Base-by-base conservation (phyloP, 306 rosid species). In the Crotalaria pallida region DNA sequence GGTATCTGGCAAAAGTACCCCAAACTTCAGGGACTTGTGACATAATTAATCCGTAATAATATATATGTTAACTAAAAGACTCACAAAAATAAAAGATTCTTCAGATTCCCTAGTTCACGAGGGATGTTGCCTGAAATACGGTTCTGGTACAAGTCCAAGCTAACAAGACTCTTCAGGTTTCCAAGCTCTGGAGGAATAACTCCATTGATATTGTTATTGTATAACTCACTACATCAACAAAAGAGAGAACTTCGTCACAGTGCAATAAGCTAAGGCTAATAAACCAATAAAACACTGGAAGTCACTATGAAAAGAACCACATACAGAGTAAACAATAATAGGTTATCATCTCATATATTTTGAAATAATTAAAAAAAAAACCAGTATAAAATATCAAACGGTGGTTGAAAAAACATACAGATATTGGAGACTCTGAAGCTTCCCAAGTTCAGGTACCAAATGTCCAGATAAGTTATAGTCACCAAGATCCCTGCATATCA, bases 201-300 rank as follows among this genome's bases (percentile, higher is more conserved):
- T 73, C 98, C 98, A 71, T 88, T 88, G 80, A 93, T 93, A 75
- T 84, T 88, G 87, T 93, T 93, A 74, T 90, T 87, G 86, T 93
- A 90, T 53, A 93, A 85, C 79, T 93, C 96, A 81, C 98, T 93
- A 33, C 82, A 81, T 52, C 45, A 75, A 21, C 56, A 74, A 41
- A 18, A 17, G 29, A 49, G 65, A 48, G 44, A 9, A 38, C 10
- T 29, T 6, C 5, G 5, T 4, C 36, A 31, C 36, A 38, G 13
- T 38, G 22, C n/a, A n/a, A n/a, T n/a, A n/a, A n/a, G n/a, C n/a
- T n/a, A 38, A 60, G 3, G 57, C 31, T 27, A 27, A 47, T 23
- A 34, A 65, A 66, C 38, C n/a, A n/a, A 33, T 34, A 17, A 56
- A 60, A 63, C 7, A 50, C 65, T 52, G 52, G 21, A 76, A 67